phyloP scores from a whole-genome alignment of 1,284 basidiomycete species.

The Marasmius tenuissimus region DNA sequence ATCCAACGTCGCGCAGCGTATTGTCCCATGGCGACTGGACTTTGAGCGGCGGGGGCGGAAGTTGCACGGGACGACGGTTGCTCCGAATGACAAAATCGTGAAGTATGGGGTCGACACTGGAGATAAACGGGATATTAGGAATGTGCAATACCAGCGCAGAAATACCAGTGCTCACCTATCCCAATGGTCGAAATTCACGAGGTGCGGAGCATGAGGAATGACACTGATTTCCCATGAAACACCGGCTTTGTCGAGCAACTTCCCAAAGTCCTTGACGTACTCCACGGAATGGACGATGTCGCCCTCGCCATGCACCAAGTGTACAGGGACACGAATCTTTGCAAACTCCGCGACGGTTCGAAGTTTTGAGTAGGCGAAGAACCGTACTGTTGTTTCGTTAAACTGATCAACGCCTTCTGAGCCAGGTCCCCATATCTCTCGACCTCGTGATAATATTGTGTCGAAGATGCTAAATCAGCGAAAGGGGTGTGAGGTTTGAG shows the following conservation, averaged over 20 bases:
- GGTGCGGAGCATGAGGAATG: conserved; percentile 33
- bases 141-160: not conserved
- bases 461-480: not conserved
- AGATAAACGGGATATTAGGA: not conserved
- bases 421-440: not conserved
- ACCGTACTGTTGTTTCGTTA: conserved; percentile 2
- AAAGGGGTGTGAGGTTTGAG: not conserved
- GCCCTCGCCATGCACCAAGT: conserved; percentile 8
- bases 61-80: not conserved
- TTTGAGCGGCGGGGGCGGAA: not conserved
- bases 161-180: conserved; percentile 23
- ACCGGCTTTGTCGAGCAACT: conserved; percentile 25
- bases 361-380: conserved; percentile 7
- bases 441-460: not conserved
- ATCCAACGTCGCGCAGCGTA: not conserved
- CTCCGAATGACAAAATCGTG: not conserved
- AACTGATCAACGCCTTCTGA: not conserved
- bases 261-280: conserved; percentile 23
- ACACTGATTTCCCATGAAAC: conserved; percentile 25
- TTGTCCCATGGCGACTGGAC: not conserved
- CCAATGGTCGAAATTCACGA: conserved; percentile 31
- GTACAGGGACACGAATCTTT: conserved; percentile 12
- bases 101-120: not conserved
- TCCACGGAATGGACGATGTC: conserved; percentile 7
- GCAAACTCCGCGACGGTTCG: not conserved